phyloP scores from a whole-genome alignment of 176 grass and related monocot genomes.

The Elymus sibiricus region DNA sequence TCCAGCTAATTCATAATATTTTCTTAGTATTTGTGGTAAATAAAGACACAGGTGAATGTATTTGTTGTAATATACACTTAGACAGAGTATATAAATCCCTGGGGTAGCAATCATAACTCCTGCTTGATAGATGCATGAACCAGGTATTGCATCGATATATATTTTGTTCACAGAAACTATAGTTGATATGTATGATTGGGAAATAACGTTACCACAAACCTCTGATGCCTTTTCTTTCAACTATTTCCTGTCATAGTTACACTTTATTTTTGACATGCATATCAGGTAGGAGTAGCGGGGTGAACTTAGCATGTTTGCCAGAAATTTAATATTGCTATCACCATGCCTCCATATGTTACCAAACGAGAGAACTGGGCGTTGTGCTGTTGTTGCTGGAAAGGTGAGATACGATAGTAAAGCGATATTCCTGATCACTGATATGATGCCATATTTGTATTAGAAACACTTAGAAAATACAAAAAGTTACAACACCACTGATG shows the following conservation, averaged over 20 bases:
- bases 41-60: no score
- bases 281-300: constrained; percentile 64
- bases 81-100: background rate
- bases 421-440: background rate
- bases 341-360: constrained; percentile 70
- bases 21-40: no score
- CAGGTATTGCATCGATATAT: background rate
- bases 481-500: background rate
- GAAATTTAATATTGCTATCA: constrained; percentile 46
- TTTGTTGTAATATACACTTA: background rate
- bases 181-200: background rate
- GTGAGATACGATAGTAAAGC: constrained; percentile 10
- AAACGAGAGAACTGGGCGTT: background rate
- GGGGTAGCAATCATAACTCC: background rate
- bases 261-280: background rate
- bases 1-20: background rate
- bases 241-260: background rate
- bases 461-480: background rate
- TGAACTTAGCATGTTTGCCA: constrained; percentile 56
- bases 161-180: background rate
- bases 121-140: background rate
- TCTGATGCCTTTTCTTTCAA: background rate
- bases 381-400: constrained; percentile 13
- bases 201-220: background rate
- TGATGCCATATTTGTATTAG: background rate